Base-by-base conservation (phyloP, 139 green algal species). In the Bryopsis sp. region DNA sequence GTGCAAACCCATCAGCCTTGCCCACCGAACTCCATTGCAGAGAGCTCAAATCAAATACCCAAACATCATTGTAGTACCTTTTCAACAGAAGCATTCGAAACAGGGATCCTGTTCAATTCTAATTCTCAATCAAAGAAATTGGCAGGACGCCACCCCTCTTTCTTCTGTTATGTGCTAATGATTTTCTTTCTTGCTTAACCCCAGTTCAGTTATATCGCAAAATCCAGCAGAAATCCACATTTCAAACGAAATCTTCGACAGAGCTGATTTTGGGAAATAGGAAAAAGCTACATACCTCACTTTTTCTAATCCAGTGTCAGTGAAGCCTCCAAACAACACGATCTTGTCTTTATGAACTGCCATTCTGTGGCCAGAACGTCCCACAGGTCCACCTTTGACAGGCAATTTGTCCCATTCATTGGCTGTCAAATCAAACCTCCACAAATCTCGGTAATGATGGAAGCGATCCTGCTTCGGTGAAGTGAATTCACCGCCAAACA, bases 401-500 rank as follows among this genome's bases (percentile, higher is more conserved):
- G 82, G 72, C 19, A 98, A 76, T 46, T 90, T 72, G 76, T 98
- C 94, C 94, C 94, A 99, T n/a, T 74, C 66, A 68, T 87, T 90
- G 33, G 61, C 88, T 0, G 72, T 65, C 58, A 97, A 79, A 71
- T 97, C 87, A 54, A 99, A 76, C 11, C 94, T 80, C 94, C 94
- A 99, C 35, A 97, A 64, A 71, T 98, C 92, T 22, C 80, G 80
- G 75, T 91, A 97, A 78, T 98, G 93, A 31, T 91, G 80, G 80
- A 98, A 98, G 7, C 82, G 81, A 74, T 95, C 86, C 78, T 94
- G 86, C 46, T 86, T 87, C 2, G 84, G 87, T 0, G 81, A 92
- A 5, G 91, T 97, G 72, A 98, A 94, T 80, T 99, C 94, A 0
- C 94, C 94, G 2, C 92, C 92, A 76, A 95, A 98, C 32, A 99